Base-by-base conservation (phyloP, 495 filamentous ascomycete species). In the Penicilliopsis zonata region DNA sequence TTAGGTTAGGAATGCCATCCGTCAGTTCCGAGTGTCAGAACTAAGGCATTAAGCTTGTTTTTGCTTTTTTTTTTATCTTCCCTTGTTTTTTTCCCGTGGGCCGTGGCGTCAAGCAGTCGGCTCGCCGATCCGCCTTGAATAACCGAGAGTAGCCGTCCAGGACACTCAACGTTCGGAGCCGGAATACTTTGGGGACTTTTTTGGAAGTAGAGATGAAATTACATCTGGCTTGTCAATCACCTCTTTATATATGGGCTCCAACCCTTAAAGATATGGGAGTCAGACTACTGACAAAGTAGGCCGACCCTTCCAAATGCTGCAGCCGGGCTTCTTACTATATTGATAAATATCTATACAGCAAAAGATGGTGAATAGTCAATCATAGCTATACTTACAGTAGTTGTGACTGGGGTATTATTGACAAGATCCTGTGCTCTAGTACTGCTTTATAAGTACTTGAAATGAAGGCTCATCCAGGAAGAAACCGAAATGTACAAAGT, bases 331-430 rank as follows among this genome's bases (percentile, higher is more conserved):
- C 39, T 71, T 6, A 51, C 52, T 9, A 67, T 67, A n/a, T 31
- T 72, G 6, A 46, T 61, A 9, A 63, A 52, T 43, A 54, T 74
- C 6, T 72, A 72, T 37, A 43, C 53, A 13, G 53, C 62, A 21
- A 57, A 67, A 26, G 30, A 45, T 1, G 63, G 69, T 3, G 34
- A 48, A 9, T 70, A 57, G 61, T 54, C 52, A 17, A 46, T 63
- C 7, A 67, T 61, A 31, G 67, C 64, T 4, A 46, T 58, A 20
- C 43, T 60, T 1, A 63, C 58, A 5, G 38, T 51, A 0, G 37
- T 52, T 19, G 47, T 12, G 4, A 27, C 25, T 4, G 25, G 5
- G 25, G 4, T 12, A n/a, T 27, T 13, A 5, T 5, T 13, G n/a
- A n/a, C 25, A 27, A n/a, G 5, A 4, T 27, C 25, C n/a, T 27